phyloP scores from a whole-genome alignment of 192 early-diverging fungal genomes.

The Backusella tarrabulga region DNA sequence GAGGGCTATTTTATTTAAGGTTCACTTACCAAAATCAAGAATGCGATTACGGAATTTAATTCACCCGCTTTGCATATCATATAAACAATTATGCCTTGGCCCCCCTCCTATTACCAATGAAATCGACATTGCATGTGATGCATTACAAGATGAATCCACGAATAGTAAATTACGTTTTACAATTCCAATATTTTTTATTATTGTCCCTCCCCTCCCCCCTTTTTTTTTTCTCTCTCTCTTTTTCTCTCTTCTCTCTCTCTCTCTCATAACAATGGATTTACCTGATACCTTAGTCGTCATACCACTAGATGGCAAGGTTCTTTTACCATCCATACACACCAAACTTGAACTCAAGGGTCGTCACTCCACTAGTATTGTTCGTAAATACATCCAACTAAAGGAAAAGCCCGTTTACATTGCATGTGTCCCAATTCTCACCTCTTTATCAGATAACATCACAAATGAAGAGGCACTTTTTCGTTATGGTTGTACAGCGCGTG shows the following conservation, averaged over 20 bases:
- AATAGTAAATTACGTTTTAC: background rate
- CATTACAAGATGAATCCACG: background rate
- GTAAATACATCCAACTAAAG: slow-evolving; percentile 18
- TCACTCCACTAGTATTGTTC: slow-evolving; percentile 55
- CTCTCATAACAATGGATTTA: background rate
- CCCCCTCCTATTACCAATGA: background rate
- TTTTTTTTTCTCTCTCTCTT: background rate
- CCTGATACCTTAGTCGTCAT: slow-evolving; percentile 45
- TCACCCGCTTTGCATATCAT: too few species aligned
- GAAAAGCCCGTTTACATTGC: slow-evolving; percentile 29
- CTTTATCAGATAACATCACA: background rate
- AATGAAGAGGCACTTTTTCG: slow-evolving; percentile 18
- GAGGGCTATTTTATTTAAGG: too few species aligned
- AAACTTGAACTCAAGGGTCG: slow-evolving; percentile 52
- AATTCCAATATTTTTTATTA: background rate
- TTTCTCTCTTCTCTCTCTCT: background rate
- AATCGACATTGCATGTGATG: background rate
- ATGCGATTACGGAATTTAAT: too few species aligned
- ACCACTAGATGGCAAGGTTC: slow-evolving; percentile 50
- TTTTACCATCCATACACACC: slow-evolving; percentile 62
- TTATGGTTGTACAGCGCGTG: slow-evolving; percentile 49
- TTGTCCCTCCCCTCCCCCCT: background rate
- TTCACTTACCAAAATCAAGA: too few species aligned
- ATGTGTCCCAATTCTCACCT: slow-evolving; percentile 28
- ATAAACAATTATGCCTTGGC: background rate